Evolutionary conservation across 2,329 filamentous ascomycete genomes (phyloP), one percentile per base, ranked within the genome.

Genomic region (Penicillium decumbens): DNA sequence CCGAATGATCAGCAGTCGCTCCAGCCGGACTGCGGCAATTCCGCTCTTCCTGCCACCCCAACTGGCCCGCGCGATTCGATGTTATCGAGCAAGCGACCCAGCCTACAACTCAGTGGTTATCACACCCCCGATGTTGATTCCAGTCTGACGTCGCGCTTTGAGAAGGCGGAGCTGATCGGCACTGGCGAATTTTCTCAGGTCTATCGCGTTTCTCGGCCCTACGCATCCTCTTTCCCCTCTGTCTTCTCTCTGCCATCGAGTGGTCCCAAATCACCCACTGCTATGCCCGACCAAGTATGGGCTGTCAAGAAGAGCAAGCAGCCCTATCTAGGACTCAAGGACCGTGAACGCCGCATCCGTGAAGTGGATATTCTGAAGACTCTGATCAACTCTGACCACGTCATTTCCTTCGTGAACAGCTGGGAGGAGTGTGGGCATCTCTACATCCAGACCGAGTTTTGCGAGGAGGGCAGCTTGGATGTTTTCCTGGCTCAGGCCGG

Each of bases 371-470:
- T 90, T 18, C 77, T 98, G 41, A 84, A 86, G 62, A 79, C 83
- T n/a, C 75, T 98, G 37, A 82, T 81, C 44, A 83, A 87, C 50
- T 84, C 86, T 47, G 89, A 95, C 63, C 91, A 98, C 68, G 81
- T 97, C 45, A 77, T 98, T 45, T 83, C 88, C 55, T 87, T 92
- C 59, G 77, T 90, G 47, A 84, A 95, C 61, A 85, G 84, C 66
- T 98, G 93, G 93, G 92, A 96, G 70, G 80, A 87, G 52, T 83
- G 88, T 58, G 81, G 81, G 49, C 84, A 92, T 65, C 80, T 98
- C 8, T 98, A 96, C 73, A 97, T 98, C 53, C 92, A 97, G 74
- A 97, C 92, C 0, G 93, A 98, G 65, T 97, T 85, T 66, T 98
- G 93, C 64, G 91, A 96, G 67, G 89, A 95, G 66, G 93, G 93